These are phyloP conservation scores for Euphrasia arctica DNA, from an alignment of 305 asterid genomes.

Conservation along the genomic window DNA sequence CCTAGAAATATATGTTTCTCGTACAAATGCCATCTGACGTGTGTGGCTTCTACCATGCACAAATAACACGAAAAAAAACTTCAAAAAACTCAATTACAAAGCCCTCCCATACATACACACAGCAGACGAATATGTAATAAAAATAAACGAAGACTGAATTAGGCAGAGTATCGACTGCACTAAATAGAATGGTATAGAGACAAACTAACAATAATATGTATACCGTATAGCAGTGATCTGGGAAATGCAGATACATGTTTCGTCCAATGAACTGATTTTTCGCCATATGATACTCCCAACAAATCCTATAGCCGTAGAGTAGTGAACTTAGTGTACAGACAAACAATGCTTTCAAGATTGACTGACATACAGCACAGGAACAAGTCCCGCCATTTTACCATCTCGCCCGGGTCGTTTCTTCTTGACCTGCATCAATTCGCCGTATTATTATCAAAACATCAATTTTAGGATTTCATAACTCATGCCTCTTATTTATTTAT, in stretches of 20 bases:
- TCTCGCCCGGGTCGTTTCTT: slow-evolving; percentile 95
- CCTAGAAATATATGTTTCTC: background rate
- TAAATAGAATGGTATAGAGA: slow-evolving; percentile 3
- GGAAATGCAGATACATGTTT: slow-evolving; percentile 3
- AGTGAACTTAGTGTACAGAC: slow-evolving; percentile 13
- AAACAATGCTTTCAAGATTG: slow-evolving; percentile 45
- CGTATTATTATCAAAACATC: background rate
- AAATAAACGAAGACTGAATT: background rate
- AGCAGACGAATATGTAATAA: background rate
- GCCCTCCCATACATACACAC: slow-evolving; percentile 3
- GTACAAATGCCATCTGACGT: background rate
- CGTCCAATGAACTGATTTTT: slow-evolving; percentile 16
- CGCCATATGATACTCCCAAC: slow-evolving; percentile 13
- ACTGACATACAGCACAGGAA: slow-evolving; percentile 92
- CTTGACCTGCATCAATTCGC: slow-evolving; percentile 59
- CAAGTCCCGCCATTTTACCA: slow-evolving; percentile 94
- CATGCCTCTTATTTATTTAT: no score
- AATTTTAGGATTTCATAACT: background rate
- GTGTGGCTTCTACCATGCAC: background rate
- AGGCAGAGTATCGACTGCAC: background rate
- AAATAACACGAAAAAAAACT: background rate
- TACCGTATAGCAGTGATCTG: background rate
- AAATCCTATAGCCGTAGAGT: background rate
- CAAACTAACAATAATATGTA: slow-evolving; percentile 7
- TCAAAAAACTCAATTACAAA: background rate